Conservation (phyloP, 805 yeast species). For the Yarrowia hollandica region DNA sequence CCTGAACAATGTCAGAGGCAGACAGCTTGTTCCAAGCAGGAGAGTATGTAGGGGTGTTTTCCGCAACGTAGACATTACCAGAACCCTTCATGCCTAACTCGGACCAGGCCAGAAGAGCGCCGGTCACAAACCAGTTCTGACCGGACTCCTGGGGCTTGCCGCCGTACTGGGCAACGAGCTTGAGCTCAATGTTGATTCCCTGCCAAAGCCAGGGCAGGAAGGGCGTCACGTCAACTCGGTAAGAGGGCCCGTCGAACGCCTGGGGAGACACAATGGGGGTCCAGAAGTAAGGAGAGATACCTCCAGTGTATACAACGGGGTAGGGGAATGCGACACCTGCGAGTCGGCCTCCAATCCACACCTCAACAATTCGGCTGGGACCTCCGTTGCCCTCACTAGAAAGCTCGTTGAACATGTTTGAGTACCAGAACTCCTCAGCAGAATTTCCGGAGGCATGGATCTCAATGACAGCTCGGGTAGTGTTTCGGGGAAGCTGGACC, state of each 20-base stretch:
- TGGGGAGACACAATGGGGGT: conserved; percentile 70
- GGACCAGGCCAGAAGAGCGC: conserved; percentile 41
- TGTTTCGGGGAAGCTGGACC: conserved; percentile 48
- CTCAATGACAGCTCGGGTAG: conserved; percentile 58
- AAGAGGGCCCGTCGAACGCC: conserved; percentile 72
- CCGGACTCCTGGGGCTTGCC: background rate
- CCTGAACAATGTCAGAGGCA: conserved; percentile 11
- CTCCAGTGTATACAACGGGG: conserved; percentile 79
- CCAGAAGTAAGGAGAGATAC: conserved; percentile 79
- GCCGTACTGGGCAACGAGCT: conserved; percentile 40
- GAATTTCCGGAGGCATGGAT: conserved; percentile 73
- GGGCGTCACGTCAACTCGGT: conserved; percentile 69
- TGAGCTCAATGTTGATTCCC: conserved; percentile 48
- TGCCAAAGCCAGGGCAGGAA: conserved; percentile 69
- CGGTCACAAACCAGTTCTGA: conserved; percentile 41
- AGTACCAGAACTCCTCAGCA: conserved; percentile 83
- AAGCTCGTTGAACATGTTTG: conserved; percentile 44
- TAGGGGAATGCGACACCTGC: conserved; percentile 66
- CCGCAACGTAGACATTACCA: conserved; percentile 30
- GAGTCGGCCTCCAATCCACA: conserved; percentile 58
- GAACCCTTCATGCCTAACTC: conserved; percentile 35
- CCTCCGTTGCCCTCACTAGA: conserved; percentile 57
- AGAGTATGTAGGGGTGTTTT: background rate
- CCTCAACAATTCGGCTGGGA: conserved; percentile 66
- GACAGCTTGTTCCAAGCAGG: conserved; percentile 11